These are phyloP conservation scores for Flueggea neowawraea DNA, from an alignment of 441 rosid genomes.

Conservation along the genomic window DNA sequence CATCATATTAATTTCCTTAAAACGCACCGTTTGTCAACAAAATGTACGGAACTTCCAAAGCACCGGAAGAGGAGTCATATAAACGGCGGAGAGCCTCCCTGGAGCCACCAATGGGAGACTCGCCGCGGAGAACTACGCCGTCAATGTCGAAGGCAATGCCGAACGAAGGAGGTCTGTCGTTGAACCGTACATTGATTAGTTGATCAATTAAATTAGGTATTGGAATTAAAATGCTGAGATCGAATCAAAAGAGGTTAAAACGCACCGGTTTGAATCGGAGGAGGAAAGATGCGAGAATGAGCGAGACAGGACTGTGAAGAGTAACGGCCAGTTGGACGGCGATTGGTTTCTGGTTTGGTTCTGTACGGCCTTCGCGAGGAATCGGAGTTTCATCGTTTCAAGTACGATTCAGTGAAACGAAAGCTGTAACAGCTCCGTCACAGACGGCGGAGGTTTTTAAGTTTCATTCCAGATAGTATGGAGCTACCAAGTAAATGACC, in stretches of 20 bases:
- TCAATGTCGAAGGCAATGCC: constrained; percentile 76
- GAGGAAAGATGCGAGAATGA: constrained; percentile 19
- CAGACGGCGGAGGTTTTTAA: too few relatives aligned
- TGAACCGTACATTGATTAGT: not conserved
- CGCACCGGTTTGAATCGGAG: constrained; percentile 5
- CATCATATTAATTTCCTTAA: not conserved
- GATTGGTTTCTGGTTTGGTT: constrained; percentile 11
- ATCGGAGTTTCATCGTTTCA: constrained; percentile 2
- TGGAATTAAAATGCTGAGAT: not conserved
- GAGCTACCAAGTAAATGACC: too few relatives aligned
- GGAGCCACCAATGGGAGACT: constrained; percentile 58
- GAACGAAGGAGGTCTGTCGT: constrained; percentile 44
- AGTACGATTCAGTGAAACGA: too few relatives aligned
- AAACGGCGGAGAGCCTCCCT: constrained; percentile 45
- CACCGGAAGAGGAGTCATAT: constrained; percentile 34
- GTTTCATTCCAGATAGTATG: too few relatives aligned
- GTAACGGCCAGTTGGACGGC: not conserved
- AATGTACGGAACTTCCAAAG: constrained; percentile 59
- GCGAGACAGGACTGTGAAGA: constrained; percentile 19
- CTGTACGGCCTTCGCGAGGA: constrained; percentile 13
- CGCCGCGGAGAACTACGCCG: constrained; percentile 59
- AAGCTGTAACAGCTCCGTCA: too few relatives aligned
- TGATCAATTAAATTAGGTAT: not conserved
- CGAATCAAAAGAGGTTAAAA: not conserved
- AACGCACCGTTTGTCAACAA: constrained; percentile 79